phyloP scores from a whole-genome alignment of 2,329 filamentous ascomycete genomes.

The Ophiocordyceps robertsii region DNA sequence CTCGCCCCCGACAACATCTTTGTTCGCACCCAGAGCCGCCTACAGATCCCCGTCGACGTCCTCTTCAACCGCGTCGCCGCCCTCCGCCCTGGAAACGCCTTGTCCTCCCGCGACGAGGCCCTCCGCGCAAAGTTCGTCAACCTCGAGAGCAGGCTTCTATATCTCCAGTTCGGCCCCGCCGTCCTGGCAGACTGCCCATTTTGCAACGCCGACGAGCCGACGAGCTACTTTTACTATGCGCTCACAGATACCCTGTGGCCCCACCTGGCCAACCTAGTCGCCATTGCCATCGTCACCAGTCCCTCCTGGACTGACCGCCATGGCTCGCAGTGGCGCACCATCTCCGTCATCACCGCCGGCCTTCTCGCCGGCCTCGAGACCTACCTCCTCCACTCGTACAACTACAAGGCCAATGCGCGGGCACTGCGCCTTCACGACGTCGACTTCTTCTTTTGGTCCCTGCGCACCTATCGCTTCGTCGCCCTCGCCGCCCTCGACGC shows the following conservation, averaged over 20 bases:
- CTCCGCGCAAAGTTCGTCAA: constrained; percentile 57
- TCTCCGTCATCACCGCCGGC: constrained; percentile 51
- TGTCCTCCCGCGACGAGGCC: constrained; percentile 47
- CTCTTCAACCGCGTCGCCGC: constrained; percentile 63
- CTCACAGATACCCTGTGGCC: constrained; percentile 58
- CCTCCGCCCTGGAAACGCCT: constrained; percentile 30
- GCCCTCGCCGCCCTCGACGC: constrained; percentile 52
- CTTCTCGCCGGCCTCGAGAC: constrained; percentile 49
- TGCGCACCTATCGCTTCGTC: constrained; percentile 49
- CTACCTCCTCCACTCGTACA: constrained; percentile 51
- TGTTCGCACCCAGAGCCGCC: constrained; percentile 58
- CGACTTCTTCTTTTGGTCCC: constrained; percentile 59
- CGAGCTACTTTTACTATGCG: constrained; percentile 68
- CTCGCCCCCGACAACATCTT: constrained; percentile 77
- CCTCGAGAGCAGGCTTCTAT: constrained; percentile 62
- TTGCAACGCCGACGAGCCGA: constrained; percentile 57
- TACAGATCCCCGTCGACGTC: constrained; percentile 74
- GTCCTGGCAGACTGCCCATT: constrained; percentile 68
- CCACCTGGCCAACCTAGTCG: constrained; percentile 66
- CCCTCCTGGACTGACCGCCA: constrained; percentile 48
- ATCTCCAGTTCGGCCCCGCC: constrained; percentile 69
- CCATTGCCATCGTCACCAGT: constrained; percentile 63
- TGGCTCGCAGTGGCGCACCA: constrained; percentile 54
- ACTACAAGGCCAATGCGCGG: constrained; percentile 49
- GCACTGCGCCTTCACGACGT: constrained; percentile 49